Percentiles rank a stretch among this genome's conserved stretches.
Evolutionary conservation across 306 rosid genomes (phyloP).

Genomic region (Trifolium fragiferum): DNA sequence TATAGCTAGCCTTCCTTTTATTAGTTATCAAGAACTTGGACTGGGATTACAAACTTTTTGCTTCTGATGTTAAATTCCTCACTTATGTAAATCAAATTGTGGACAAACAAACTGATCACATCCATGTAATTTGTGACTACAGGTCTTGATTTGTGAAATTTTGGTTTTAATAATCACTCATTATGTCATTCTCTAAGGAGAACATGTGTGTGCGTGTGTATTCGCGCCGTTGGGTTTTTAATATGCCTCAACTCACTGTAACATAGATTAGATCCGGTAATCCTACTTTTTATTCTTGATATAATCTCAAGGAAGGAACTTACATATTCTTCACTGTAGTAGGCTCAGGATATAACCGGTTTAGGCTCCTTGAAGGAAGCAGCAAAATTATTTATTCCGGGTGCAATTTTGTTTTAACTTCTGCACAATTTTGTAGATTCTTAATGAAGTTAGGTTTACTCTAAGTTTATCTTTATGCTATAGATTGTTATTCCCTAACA

Average conservation of each 20-base stretch:
- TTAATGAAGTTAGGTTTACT: slow-evolving; percentile 22
- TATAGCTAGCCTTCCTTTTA: no score
- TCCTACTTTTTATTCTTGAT: slow-evolving; percentile 11
- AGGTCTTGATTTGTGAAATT: slow-evolving; percentile 6
- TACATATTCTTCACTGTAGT: slow-evolving; percentile 44
- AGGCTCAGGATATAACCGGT: slow-evolving; percentile 91
- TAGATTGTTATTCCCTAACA: neutral
- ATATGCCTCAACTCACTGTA: slow-evolving; percentile 33
- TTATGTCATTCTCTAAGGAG: slow-evolving; percentile 20
- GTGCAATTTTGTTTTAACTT: slow-evolving; percentile 46
- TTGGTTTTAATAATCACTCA: neutral
- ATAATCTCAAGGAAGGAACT: slow-evolving; percentile 32
- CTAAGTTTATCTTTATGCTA: neutral
- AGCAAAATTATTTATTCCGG: slow-evolving; percentile 84
- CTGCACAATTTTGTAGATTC: slow-evolving; percentile 31
- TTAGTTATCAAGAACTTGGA: neutral
- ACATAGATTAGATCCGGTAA: slow-evolving; percentile 10
- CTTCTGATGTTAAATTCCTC: neutral
- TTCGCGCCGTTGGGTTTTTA: neutral
- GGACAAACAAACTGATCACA: no score
- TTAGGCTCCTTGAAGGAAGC: slow-evolving; percentile 90
- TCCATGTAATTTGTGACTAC: neutral
- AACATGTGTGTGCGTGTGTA: neutral
- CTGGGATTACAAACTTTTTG: neutral
- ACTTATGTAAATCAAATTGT: neutral